phyloP scores from a whole-genome alignment of 805 yeast genomes.

The Yarrowia osloensis region DNA sequence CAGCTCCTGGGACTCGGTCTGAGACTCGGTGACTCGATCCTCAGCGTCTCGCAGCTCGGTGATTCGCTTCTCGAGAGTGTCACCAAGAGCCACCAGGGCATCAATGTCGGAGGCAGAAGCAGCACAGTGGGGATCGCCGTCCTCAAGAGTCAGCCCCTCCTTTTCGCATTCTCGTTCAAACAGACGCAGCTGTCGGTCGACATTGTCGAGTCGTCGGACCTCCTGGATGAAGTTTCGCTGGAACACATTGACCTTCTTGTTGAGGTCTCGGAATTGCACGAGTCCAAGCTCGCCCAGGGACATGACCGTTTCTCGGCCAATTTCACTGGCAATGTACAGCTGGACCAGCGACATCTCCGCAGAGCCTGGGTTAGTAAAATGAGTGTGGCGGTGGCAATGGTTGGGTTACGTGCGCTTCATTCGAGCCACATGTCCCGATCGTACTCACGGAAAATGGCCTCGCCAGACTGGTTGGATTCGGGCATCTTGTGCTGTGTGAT shows the following conservation, averaged over 20 bases:
- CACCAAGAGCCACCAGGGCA: constrained; percentile 62
- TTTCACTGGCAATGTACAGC: constrained; percentile 86
- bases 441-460: constrained; percentile 45
- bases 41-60: constrained; percentile 68
- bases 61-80: constrained; percentile 71
- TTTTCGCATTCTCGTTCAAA: constrained; percentile 41
- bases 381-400: neutral
- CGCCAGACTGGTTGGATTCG: constrained; percentile 34
- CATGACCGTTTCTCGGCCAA: constrained; percentile 81
- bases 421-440: neutral
- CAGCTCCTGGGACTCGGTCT: constrained; percentile 68
- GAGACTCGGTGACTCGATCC: constrained; percentile 61
- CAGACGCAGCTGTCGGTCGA: constrained; percentile 76
- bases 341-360: constrained; percentile 97
- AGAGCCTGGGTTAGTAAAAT: constrained; percentile 53
- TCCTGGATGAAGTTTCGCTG: constrained; percentile 91
- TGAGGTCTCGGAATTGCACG: constrained; percentile 87
- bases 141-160: constrained; percentile 42
- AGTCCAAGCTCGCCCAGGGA: constrained; percentile 83
- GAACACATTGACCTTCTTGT: constrained; percentile 74
- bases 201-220: constrained; percentile 76
- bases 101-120: constrained; percentile 62
- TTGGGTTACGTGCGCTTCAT: neutral
- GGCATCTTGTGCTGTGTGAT: constrained; percentile 22
- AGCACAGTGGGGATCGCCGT: constrained; percentile 47